A percentile compares a stretch with the other conserved stretches of the same genome.
Evolutionary conservation across 345 rosid genomes (phyloP).

Genomic region (Clarkia xantiana): DNA sequence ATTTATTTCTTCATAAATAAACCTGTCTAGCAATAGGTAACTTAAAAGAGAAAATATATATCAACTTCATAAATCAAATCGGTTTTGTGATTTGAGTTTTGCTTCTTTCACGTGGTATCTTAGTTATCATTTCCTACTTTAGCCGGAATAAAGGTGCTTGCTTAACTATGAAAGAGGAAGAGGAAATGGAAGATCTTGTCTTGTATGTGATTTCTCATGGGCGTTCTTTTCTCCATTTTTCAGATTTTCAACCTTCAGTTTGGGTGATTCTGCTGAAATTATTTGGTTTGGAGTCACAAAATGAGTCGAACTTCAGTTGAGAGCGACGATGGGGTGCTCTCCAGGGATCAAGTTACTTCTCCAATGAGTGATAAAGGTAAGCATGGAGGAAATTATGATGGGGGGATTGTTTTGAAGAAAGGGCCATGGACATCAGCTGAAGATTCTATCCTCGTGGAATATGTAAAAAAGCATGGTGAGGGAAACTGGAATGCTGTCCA

Average conservation of each 20-base stretch:
- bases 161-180: too few relatives aligned
- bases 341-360: conserved; percentile 39
- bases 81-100: too few relatives aligned
- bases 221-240: conserved; percentile 8
- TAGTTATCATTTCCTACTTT: too few relatives aligned
- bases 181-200: too few relatives aligned
- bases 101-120: too few relatives aligned
- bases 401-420: conserved; percentile 53
- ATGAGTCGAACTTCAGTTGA: conserved; percentile 61
- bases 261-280: conserved; percentile 18
- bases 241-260: conserved; percentile 20
- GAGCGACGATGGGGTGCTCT: conserved; percentile 43
- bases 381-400: conserved; percentile 28
- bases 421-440: conserved; percentile 99
- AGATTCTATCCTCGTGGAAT: conserved; percentile 73
- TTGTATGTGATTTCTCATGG: neutral
- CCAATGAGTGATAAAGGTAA: conserved; percentile 35
- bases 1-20: too few relatives aligned
- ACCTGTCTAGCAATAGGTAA: too few relatives aligned
- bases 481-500: conserved; percentile 98
- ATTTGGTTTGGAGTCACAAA: conserved; percentile 20
- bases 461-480: conserved; percentile 92
- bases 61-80: too few relatives aligned
- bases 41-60: too few relatives aligned
- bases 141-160: too few relatives aligned